Base-by-base conservation (phyloP, 768 basidiomycete species). In the Hysterangium stoloniferum region DNA sequence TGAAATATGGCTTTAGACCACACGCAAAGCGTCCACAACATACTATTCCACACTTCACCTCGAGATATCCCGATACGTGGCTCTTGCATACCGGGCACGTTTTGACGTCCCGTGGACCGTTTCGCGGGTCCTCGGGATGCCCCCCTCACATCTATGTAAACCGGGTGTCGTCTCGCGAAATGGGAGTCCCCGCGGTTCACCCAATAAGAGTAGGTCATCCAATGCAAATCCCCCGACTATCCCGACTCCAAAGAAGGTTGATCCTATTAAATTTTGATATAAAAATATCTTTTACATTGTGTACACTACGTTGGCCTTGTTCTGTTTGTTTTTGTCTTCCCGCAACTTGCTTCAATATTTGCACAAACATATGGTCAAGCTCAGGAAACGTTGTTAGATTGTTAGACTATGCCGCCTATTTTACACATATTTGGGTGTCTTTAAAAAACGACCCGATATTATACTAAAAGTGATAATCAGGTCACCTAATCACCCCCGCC, bases 21-120 rank as follows among this genome's bases (percentile, higher is more conserved):
- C 91, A 1, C 86, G 96, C 45, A 97, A 97, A 66, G 92, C 96
- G 13, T 97, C 94, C 15, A 82, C 85, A 20, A 82, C 85, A 11
- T 97, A 96, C 66, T 99, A 99, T 65, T 91, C 93, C 0, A 85
- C 82, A 3, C 77, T 99, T 1, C 96, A 99, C 65, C 82, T 98
- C 34, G 95, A 99, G 66, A 71, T 99, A 45, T 78, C 92, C 12
- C 80, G 93, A 28, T 98, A 97, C 63, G 75, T 97, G 56, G 71
- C 76, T 1, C 74, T 80, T 54, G 80, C 84, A 2, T 67, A 66
- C 22, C 71, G 74, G 13, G 77, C 88, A 33, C 81, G 81, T 29
- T 85, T 80, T 58, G 83, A 88, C 57, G 64, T 94, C 31, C 91
- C 93, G 5, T 92, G 84, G 73, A 77, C 85, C 7, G 72, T 94